Evolutionary conservation across 805 yeast genomes (phyloP), one percentile per base, ranked within the genome.

Genomic region (Metschnikowia cerradonensis): DNA sequence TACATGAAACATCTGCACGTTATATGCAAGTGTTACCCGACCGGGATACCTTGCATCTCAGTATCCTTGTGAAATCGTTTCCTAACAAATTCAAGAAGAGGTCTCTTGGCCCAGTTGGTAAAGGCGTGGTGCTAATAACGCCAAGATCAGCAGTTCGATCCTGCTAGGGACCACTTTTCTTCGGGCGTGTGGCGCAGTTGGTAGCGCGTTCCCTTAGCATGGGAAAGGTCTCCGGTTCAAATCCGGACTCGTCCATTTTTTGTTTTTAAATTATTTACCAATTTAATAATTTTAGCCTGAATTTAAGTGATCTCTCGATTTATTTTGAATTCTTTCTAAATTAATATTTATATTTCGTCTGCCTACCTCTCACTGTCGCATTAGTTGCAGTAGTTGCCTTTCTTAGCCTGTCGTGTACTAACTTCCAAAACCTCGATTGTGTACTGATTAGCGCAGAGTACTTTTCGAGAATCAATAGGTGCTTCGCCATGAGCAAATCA

Each of bases 61-160:
- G n/a, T n/a, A n/a, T n/a, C n/a, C n/a, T n/a, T n/a, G n/a, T n/a
- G n/a, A n/a, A n/a, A n/a, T n/a, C n/a, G n/a, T n/a, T n/a, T n/a
- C n/a, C n/a, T n/a, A n/a, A n/a, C n/a, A n/a, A n/a, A n/a, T n/a
- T 17, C 15, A 23, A 4, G 15, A 14, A 17, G 39, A 19, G 52
- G 52, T 49, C 52, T 43, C 52, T 49, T 49, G 52, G 52, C 52
- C 52, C 52, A 49, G 52, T 49, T 45, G 52, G 78, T 73, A 72
- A 73, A 69, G 77, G 77, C 77, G 77, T 63, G 77, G 78, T 73
- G 78, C 77, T 73, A 73, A 73, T 73, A 73, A 73, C 77, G 76
- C 78, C 77, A 63, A 74, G 88, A 82, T 83, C 88, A 81, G 86
- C 88, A 80, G 88, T 83, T 83, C 88, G 88, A 83, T 82, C 88